Base-by-base conservation (phyloP, 2,329 filamentous ascomycete species). In the Penicillium olsonii region DNA sequence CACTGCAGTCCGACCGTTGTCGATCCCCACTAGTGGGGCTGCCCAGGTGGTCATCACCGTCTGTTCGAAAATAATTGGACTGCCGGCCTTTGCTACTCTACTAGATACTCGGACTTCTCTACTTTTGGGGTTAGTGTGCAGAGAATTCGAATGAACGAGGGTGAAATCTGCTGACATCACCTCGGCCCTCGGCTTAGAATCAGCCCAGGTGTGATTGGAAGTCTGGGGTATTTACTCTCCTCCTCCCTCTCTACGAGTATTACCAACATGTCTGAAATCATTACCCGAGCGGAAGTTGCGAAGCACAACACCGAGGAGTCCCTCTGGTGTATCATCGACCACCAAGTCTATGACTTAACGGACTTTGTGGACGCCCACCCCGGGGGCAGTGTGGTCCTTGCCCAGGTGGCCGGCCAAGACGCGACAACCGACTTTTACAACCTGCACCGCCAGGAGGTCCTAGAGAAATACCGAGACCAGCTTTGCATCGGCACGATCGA, bases 381-480 rank as follows among this genome's bases (percentile, higher is more conserved):
- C 0, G 90, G 90, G 60, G 90, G 90, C 63, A 84, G 85, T 63
- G 84, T 87, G 37, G 90, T 95, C 19, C 82, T 95, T 31, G 80
- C 82, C 45, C 89, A 95, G 72, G 83, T 92, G 40, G 90, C 88
- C 24, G 90, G 90, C 54, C 81, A 84, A 58, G 90, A 95, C 66
- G 89, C 90, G 42, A 95, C 90, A 2, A 75, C 80, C 29, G 87
- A 87, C 48, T 95, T 95, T 73, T 95, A 95, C 82, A 95, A 95
- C 76, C 84, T 96, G 45, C 91, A 96, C 75, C 80, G 90, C 20
- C 90, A 95, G 61, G 90, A 95, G 72, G 88, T 95, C n/a, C 80
- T 95, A 10, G 76, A 84, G 53, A 91, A 91, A 69, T 95, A 95
- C 77, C 61, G 62, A n/a, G 74, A 79, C 39, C 78, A 82, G 62